Conservation (phyloP, 2,329 filamentous ascomycete genomes). For the Exserohilum rostratum region DNA sequence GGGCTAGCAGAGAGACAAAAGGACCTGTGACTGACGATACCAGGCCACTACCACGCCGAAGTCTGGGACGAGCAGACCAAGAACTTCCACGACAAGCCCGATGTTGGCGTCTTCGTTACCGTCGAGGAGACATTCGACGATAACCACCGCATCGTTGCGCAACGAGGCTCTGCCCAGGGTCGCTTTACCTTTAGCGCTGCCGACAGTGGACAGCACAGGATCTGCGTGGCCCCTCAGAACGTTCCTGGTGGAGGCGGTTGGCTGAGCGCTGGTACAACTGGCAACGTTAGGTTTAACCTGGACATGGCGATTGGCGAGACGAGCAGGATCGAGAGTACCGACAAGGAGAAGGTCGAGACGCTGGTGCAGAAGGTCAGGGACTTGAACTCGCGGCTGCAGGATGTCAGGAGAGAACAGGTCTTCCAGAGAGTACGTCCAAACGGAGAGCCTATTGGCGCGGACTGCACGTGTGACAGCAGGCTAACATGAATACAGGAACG, state of each 20-base stretch:
- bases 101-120: conserved; percentile 84
- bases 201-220: conserved; percentile 91
- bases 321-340: conserved; percentile 87
- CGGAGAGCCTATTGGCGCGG: not conserved
- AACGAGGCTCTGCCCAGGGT: conserved; percentile 75
- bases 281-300: conserved; percentile 81
- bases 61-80: conserved; percentile 76
- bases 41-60: conserved; percentile 83
- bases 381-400: conserved; percentile 82
- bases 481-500: conserved; percentile 70
- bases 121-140: conserved; percentile 98
- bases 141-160: conserved; percentile 92
- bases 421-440: conserved; percentile 77
- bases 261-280: conserved; percentile 71
- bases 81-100: conserved; percentile 73
- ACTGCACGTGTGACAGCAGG: not conserved
- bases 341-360: conserved; percentile 91
- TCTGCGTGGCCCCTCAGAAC: conserved; percentile 90
- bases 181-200: conserved; percentile 96
- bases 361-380: conserved; percentile 88
- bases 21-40: conserved; percentile 12
- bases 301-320: conserved; percentile 96
- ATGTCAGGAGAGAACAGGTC: conserved; percentile 92
- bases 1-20: not conserved
- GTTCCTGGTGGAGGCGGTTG: conserved; percentile 72